These are phyloP conservation scores for Pilobolus umbonatus DNA, from an alignment of 192 early-diverging fungal species.

Conservation along the genomic window DNA sequence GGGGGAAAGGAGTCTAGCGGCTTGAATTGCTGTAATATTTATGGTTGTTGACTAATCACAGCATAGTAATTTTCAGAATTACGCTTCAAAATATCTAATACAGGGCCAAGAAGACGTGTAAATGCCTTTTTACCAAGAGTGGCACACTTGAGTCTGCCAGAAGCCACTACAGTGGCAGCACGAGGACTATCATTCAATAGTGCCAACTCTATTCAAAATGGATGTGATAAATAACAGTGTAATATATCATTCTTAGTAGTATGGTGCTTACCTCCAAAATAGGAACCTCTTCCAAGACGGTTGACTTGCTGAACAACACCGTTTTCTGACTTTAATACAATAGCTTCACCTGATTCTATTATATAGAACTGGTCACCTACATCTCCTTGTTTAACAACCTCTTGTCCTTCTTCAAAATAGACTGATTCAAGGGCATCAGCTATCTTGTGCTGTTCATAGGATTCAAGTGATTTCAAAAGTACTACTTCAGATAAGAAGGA, in stretches of 20 bases:
- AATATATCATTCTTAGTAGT: neutral
- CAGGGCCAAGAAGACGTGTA: constrained; percentile 89
- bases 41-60: constrained; percentile 32
- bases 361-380: constrained; percentile 93
- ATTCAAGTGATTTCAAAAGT: constrained; percentile 81
- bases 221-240: neutral
- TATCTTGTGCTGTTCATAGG: constrained; percentile 98
- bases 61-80: constrained; percentile 88
- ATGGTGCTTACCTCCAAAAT: constrained; percentile 82
- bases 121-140: constrained; percentile 96
- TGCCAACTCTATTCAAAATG: constrained; percentile 72
- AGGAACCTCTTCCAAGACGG: constrained; percentile 78
- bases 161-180: constrained; percentile 84
- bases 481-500: constrained; percentile 90
- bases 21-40: neutral
- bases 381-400: constrained; percentile 91
- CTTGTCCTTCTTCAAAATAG: constrained; percentile 78
- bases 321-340: constrained; percentile 75
- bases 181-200: constrained; percentile 90
- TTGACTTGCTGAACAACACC: constrained; percentile 77
- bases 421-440: constrained; percentile 95
- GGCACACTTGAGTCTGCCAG: constrained; percentile 90
- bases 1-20: neutral
- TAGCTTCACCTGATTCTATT: constrained; percentile 89
- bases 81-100: constrained; percentile 93